Evolutionary conservation across 2,329 filamentous ascomycete genomes (phyloP).

Genomic region (Ceratocystis variospora): DNA sequence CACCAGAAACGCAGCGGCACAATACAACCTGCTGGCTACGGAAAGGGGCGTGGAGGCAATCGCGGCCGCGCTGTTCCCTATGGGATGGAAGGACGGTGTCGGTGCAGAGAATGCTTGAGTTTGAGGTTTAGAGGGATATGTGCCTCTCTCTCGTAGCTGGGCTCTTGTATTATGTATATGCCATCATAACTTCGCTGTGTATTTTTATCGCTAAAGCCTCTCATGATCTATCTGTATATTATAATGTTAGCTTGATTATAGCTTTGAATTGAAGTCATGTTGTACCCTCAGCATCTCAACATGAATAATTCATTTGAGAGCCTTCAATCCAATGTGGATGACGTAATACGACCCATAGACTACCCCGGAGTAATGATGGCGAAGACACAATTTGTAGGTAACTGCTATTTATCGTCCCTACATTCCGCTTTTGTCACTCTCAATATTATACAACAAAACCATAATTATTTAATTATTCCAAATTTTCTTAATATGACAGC

Average conservation of each 20-base stretch:
- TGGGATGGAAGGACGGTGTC: constrained; percentile 60
- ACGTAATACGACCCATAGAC: not conserved
- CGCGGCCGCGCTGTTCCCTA: constrained; percentile 73
- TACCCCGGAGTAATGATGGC: not conserved
- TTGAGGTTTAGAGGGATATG: not conserved
- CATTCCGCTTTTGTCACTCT: not conserved
- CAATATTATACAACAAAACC: not conserved
- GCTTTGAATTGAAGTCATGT: not conserved
- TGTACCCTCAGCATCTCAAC: not conserved
- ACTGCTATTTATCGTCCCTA: not conserved
- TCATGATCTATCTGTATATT: not conserved
- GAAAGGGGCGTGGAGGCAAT: constrained; percentile 77
- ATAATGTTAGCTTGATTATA: not conserved
- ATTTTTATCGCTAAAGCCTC: not conserved
- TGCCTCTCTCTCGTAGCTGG: not conserved
- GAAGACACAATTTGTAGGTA: not conserved
- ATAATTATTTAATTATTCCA: not conserved
- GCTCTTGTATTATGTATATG: too few species aligned
- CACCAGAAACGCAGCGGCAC: constrained; percentile 82
- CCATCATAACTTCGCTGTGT: not conserved
- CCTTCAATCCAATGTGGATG: not conserved
- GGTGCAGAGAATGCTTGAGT: constrained; percentile 26
- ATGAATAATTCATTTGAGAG: not conserved
- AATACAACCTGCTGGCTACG: constrained; percentile 91
- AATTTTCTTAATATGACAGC: not conserved